These are phyloP conservation scores for Talaromyces nanjingensis DNA, from an alignment of 495 filamentous ascomycete genomes.

Conservation along the genomic window DNA sequence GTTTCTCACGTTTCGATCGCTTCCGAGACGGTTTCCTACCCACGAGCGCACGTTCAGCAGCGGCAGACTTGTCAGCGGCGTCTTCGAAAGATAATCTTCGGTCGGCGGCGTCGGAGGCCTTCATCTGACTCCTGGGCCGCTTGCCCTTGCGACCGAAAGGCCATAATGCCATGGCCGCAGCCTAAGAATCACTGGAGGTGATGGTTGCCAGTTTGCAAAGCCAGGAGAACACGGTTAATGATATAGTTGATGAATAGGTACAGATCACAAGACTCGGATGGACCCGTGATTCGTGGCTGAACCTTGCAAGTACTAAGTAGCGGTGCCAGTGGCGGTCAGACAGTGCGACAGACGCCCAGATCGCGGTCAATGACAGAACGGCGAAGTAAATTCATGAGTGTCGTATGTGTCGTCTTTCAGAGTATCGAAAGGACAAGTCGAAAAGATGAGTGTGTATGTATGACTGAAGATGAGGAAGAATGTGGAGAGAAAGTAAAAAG, in stretches of 20 bases:
- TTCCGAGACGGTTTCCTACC: slow-evolving; percentile 37
- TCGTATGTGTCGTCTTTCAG: not conserved
- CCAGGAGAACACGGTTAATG: not conserved
- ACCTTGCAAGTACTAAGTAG: not conserved
- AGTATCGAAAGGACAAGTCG: slow-evolving; percentile 6
- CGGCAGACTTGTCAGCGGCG: slow-evolving; percentile 7
- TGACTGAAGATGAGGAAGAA: slow-evolving; percentile 8
- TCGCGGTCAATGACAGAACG: slow-evolving; percentile 13
- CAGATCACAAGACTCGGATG: not conserved
- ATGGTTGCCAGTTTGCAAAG: not conserved
- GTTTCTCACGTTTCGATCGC: slow-evolving; percentile 32
- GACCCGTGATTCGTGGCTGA: not conserved
- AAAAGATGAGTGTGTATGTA: slow-evolving; percentile 5
- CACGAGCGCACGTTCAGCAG: slow-evolving; percentile 14
- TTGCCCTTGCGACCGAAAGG: slow-evolving; percentile 64
- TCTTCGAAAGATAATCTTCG: slow-evolving; percentile 22
- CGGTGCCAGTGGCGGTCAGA: slow-evolving; percentile 16
- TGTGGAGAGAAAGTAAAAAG: slow-evolving; percentile 10
- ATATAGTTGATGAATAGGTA: not conserved
- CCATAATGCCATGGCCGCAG: slow-evolving; percentile 63
- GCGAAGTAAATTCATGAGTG: slow-evolving; percentile 32
- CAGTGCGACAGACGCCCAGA: slow-evolving; percentile 13
- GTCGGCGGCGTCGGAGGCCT: slow-evolving; percentile 25
- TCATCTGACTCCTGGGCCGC: slow-evolving; percentile 40
- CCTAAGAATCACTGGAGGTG: not conserved